These are phyloP conservation scores for Dactylellina sp. DNA, from an alignment of 2,329 filamentous ascomycete species.

Conservation along the genomic window DNA sequence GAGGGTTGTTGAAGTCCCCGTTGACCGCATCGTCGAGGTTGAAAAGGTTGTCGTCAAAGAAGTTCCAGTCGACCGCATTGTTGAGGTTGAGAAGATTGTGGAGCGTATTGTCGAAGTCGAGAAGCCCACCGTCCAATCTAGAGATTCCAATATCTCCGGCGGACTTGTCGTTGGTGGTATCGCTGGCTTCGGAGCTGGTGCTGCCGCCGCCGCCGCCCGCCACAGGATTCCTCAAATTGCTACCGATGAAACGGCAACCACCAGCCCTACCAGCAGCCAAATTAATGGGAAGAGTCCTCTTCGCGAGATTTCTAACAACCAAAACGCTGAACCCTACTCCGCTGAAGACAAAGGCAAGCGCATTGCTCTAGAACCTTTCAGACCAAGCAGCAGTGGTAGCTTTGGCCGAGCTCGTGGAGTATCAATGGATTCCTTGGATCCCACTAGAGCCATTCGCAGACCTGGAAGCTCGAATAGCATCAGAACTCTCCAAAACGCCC, in stretches of 20 bases:
- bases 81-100: constrained; percentile 52
- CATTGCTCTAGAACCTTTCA: constrained; percentile 52
- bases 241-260: constrained; percentile 49
- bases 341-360: constrained; percentile 72
- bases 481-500: constrained; percentile 61
- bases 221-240: constrained; percentile 44
- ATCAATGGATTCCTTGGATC: constrained; percentile 23
- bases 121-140: constrained; percentile 26
- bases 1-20: constrained; percentile 22
- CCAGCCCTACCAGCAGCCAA: constrained; percentile 42
- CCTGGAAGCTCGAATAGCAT: constrained; percentile 80
- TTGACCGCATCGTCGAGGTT: constrained; percentile 24
- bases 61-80: constrained; percentile 27
- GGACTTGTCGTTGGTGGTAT: neutral
- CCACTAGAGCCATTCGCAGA: constrained; percentile 65
- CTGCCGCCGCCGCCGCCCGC: constrained; percentile 19
- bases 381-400: constrained; percentile 57
- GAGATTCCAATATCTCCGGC: constrained; percentile 11
- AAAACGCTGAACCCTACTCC: constrained; percentile 84
- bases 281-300: constrained; percentile 48
- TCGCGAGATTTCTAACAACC: constrained; percentile 65
- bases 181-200: neutral
- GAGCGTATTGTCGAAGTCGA: constrained; percentile 49
- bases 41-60: constrained; percentile 38
- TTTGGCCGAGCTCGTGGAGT: constrained; percentile 31